Evolutionary conservation across 106 monocot species (phyloP), one percentile per base, ranked within the genome.

Genomic region (Platanthera guangdongensis): DNA sequence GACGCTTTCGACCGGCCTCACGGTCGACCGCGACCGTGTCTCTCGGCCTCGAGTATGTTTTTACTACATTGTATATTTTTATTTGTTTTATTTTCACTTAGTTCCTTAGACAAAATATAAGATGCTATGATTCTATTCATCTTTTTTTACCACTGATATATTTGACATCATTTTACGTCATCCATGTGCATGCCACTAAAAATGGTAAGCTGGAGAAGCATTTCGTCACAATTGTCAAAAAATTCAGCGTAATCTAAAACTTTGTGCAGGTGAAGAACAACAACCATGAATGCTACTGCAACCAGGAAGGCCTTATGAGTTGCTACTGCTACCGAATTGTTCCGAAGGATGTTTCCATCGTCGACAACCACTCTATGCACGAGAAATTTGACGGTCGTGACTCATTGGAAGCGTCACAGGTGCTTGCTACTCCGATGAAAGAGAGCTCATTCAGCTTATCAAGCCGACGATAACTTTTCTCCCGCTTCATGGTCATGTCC

Each of bases 301-400:
- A 90, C 74, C 95, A 90, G 81, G 86, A 92, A 74, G 95, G 95
- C 3, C 78, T 95, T n/a, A 95, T 92, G 84, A 95, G 88, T 63
- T 92, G 95, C 79, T 95, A 95, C 80, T 95, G 95, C 80, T 92
- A 95, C 87, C 90, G 86, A 68, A 89, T 95, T 46, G 90, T 95
- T 30, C 88, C 79, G 54, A 95, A 83, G 74, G 90, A 95, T 13
- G 88, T 90, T 73, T 95, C 95, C 70, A 95, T 95, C 12, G 92
- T 95, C 0, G 95, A 88, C 78, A 95, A 92, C 82, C 84, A 88
- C 14, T 95, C 92, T 83, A 95, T 95, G 95, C 95, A 92, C 15
- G 95, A 95, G 51, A 92, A 92, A 67, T 95, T 90, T 70, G 84
- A 90, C 8, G 78, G 73, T 4, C 83, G 75, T 28, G 85, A 88